Percentiles rank a stretch among this genome's conserved stretches.
Evolutionary conservation across 2,329 filamentous ascomycete species (phyloP).

Genomic region (Penicillium sp.): DNA sequence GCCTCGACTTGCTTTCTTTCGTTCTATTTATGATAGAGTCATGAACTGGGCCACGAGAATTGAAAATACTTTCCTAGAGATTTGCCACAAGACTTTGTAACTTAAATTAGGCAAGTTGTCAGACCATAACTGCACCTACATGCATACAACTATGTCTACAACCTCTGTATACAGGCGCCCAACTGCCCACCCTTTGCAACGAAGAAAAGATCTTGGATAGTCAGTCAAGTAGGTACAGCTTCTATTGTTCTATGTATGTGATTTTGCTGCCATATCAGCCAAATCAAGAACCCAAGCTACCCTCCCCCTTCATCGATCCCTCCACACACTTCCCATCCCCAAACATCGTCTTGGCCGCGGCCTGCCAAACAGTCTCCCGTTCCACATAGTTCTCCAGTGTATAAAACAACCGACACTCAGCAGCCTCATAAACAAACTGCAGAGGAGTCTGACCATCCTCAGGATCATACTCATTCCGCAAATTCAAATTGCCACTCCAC

Average conservation of each 20-base stretch:
- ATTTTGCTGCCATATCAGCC: not conserved
- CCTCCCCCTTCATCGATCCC: conserved; percentile 24
- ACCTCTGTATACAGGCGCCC: too few species aligned
- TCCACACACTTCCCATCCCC: conserved; percentile 20
- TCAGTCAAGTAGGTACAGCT: not conserved
- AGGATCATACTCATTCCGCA: conserved; percentile 45
- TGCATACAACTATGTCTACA: too few species aligned
- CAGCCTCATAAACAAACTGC: conserved; percentile 60
- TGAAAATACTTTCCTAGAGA: conserved; percentile 21
- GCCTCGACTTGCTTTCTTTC: conserved; percentile 25
- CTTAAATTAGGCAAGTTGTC: not conserved
- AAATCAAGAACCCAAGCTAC: conserved; percentile 19
- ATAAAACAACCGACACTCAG: conserved; percentile 60
- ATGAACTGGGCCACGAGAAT: conserved; percentile 35
- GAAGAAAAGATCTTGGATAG: not conserved
- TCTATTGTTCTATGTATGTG: not conserved
- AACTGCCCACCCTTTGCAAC: not conserved
- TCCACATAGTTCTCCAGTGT: conserved; percentile 53
- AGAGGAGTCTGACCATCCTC: conserved; percentile 47
- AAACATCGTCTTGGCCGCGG: conserved; percentile 32
- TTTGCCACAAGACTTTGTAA: not conserved
- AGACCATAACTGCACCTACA: not conserved
- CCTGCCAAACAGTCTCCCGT: conserved; percentile 52
- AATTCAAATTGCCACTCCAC: conserved; percentile 41
- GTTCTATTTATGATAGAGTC: conserved; percentile 33